A percentile compares a stretch with the other conserved stretches of the same genome.
These are phyloP conservation scores for Crucihimalaya himalaica DNA, from an alignment of 345 rosid genomes.

Conservation along the genomic window DNA sequence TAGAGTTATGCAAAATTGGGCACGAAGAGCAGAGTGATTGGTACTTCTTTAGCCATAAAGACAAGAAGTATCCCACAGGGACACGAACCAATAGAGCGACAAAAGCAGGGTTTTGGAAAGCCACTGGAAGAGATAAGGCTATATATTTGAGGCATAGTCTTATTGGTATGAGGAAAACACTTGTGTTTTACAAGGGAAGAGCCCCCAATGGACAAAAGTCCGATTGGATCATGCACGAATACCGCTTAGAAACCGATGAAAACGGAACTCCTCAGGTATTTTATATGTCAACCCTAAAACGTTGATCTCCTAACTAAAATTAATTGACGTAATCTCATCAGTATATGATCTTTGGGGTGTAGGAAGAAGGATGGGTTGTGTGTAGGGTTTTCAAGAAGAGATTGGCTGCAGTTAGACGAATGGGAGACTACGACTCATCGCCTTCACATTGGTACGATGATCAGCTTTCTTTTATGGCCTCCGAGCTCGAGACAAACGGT, in stretches of 20 bases:
- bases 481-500: constrained; percentile 59
- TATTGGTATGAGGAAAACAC: constrained; percentile 96
- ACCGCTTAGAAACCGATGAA: constrained; percentile 74
- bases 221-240: constrained; percentile 99
- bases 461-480: constrained; percentile 68
- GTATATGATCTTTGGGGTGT: constrained; percentile 20
- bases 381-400: constrained; percentile 96
- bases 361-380: constrained; percentile 99
- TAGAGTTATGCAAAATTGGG: constrained; percentile 86
- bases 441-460: constrained; percentile 79
- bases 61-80: constrained; percentile 98
- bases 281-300: constrained; percentile 8
- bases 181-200: constrained; percentile 95
- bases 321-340: neutral
- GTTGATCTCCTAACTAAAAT: neutral
- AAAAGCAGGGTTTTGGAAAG: constrained; percentile 98
- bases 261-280: constrained; percentile 44
- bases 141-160: constrained; percentile 73
- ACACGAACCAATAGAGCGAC: constrained; percentile 98
- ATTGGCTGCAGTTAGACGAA: constrained; percentile 61
- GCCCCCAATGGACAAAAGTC: constrained; percentile 98
- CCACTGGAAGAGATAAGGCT: constrained; percentile 97
- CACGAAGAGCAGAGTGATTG: constrained; percentile 93
- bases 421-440: constrained; percentile 66
- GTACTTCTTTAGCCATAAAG: constrained; percentile 99